Evolutionary conservation across 2,329 filamentous ascomycete genomes (phyloP).

Genomic region (Grosmannia huntii): DNA sequence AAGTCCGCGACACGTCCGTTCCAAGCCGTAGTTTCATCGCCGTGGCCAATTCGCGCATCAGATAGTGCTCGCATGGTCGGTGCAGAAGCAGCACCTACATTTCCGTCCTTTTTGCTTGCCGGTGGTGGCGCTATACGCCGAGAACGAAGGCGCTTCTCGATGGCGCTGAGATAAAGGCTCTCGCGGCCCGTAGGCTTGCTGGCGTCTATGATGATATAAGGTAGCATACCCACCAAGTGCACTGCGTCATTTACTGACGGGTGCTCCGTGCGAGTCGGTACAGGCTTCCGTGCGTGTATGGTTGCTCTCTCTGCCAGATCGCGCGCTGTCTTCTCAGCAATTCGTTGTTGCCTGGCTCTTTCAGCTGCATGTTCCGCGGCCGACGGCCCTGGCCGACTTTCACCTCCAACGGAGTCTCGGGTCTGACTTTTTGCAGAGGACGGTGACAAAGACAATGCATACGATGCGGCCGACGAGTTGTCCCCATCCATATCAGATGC

Average conservation of each 20-base stretch:
- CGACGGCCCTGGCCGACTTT: slow-evolving; percentile 1
- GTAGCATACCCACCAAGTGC: slow-evolving; percentile 43
- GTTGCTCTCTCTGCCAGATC: slow-evolving; percentile 43
- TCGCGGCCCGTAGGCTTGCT: slow-evolving; percentile 68
- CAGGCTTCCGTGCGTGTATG: slow-evolving; percentile 37
- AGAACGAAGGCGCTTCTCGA: slow-evolving; percentile 34
- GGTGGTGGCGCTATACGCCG: slow-evolving; percentile 8
- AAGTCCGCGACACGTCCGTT: slow-evolving; percentile 47
- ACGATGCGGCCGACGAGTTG: neutral
- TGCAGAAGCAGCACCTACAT: neutral
- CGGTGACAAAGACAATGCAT: slow-evolving; percentile 6
- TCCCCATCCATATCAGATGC: neutral
- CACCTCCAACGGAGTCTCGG: neutral
- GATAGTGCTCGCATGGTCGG: neutral
- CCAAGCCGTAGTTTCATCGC: slow-evolving; percentile 15
- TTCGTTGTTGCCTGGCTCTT: slow-evolving; percentile 45
- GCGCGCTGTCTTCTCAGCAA: slow-evolving; percentile 41
- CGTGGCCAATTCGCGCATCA: neutral
- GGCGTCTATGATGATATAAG: slow-evolving; percentile 64
- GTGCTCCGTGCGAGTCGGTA: slow-evolving; percentile 36
- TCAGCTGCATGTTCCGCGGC: slow-evolving; percentile 44
- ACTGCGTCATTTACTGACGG: slow-evolving; percentile 43
- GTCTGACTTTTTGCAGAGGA: neutral
- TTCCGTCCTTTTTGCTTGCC: slow-evolving; percentile 7
- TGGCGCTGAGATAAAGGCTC: slow-evolving; percentile 55